phyloP scores from a whole-genome alignment of 495 filamentous ascomycete genomes.

The Coniosporium apollinis region DNA sequence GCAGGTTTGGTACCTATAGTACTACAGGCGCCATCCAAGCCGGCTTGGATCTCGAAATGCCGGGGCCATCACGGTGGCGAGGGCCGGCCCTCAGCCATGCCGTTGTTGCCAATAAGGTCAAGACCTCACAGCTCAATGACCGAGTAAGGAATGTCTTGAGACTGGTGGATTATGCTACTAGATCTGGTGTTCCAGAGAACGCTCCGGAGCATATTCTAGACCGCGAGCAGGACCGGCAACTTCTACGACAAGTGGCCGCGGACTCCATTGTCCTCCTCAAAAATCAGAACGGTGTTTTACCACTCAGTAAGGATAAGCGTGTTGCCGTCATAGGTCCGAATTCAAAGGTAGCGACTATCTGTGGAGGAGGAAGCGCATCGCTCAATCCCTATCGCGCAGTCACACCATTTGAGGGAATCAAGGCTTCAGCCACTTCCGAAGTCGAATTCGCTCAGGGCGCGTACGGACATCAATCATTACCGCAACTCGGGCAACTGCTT shows the following conservation, averaged over 20 bases:
- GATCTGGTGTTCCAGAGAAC: conserved; percentile 42
- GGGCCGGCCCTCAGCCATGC: conserved; percentile 42
- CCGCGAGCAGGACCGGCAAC: conserved; percentile 27
- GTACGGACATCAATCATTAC: conserved; percentile 44
- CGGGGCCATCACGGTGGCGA: conserved; percentile 48
- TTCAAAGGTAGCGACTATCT: conserved; percentile 55
- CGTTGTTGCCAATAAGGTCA: conserved; percentile 41
- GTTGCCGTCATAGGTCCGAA: conserved; percentile 73
- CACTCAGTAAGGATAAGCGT: conserved; percentile 23
- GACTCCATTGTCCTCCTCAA: conserved; percentile 22
- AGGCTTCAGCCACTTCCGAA: no score
- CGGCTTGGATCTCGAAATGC: conserved; percentile 62
- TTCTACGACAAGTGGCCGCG: conserved; percentile 12
- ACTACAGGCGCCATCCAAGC: conserved; percentile 50
- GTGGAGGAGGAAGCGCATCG: conserved; percentile 67
- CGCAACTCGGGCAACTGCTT: conserved; percentile 33
- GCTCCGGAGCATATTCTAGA: conserved; percentile 25
- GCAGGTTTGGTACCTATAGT: conserved; percentile 52
- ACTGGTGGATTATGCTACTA: conserved; percentile 45
- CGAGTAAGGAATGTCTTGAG: conserved; percentile 45
- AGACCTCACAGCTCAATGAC: conserved; percentile 40
- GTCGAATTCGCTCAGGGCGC: conserved; percentile 36
- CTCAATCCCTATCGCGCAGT: conserved; percentile 66
- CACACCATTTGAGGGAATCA: conserved; percentile 51
- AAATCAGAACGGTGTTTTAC: conserved; percentile 17